Evolutionary conservation across 1,284 basidiomycete genomes (phyloP), one percentile per base, ranked within the genome.

Genomic region (Melampsora medusae): DNA sequence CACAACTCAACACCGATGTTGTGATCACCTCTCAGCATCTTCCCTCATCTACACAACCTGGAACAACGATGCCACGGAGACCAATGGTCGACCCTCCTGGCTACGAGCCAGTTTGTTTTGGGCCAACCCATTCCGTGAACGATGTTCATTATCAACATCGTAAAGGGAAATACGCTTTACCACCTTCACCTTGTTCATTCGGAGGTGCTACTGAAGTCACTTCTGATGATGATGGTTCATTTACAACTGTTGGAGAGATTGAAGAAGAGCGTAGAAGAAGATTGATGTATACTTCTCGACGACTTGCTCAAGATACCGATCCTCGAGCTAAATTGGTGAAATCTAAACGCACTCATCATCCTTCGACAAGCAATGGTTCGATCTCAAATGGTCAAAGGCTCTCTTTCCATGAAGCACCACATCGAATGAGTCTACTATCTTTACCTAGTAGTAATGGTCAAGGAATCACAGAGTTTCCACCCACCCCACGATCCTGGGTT

Each of bases 401-500:
- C 12, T 42, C 38, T 5, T 5, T 42, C 12, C 38, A 42, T 42
- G 38, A 42, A 42, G 5, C 6, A 42, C 10, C 4, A 12, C 10
- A 42, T 42, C 38, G 38, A 1, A 42, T 42, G 5, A 42, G 38
- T 42, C 12, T 42, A 42, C 38, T 42, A 7, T 5, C 38, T 42
- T 12, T 42, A 10, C 38, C 38, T 42, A 59, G 6, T 59, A 5
- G n/a, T 19, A 4, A 59, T n/a, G 35, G 17, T 28, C 69, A 71
- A 60, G 60, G 35, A 19, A 31, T 28, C 1, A n/a, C 35, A n/a
- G 69, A 71, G 33, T 53, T 62, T 22, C 70, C 70, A 1, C 60
- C 70, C 2, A 73, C 70, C 1, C 70, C 70, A 22, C 28, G 70
- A 22, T 73, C 70, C 5, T 73, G 70, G 70, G 70, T 73, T 4